A percentile compares a stretch with the other conserved stretches of the same genome.
Conservation (phyloP, 1,284 basidiomycete species). For the Leccinum laetum region DNA sequence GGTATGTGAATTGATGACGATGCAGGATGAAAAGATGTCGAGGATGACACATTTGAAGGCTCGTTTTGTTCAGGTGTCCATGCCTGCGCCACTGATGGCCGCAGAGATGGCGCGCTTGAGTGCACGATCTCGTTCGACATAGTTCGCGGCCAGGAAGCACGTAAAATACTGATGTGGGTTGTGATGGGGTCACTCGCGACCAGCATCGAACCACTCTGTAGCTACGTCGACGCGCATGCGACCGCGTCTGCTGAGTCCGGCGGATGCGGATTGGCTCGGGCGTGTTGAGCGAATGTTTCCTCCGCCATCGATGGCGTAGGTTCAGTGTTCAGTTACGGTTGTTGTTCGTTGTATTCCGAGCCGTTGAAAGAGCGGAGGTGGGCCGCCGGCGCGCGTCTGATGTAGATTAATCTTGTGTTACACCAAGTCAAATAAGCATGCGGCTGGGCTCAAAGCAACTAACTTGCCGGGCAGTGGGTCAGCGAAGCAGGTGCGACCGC, state of each 20-base stretch:
- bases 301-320: no score
- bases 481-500: background rate
- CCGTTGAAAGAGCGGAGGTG: no score
- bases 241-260: constrained; percentile 29
- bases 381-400: no score
- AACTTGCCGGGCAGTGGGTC: constrained; percentile 41
- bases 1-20: constrained; percentile 16
- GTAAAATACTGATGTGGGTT: constrained; percentile 3
- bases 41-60: constrained; percentile 18
- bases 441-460: constrained; percentile 65
- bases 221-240: constrained; percentile 25
- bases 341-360: no score
- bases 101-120: constrained; percentile 25
- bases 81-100: constrained; percentile 29
- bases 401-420: constrained; percentile 58
- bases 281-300: no score
- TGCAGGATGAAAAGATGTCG: constrained; percentile 3
- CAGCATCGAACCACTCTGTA: constrained; percentile 29
- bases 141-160: constrained; percentile 26
- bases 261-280: constrained; percentile 19
- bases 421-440: constrained; percentile 54
- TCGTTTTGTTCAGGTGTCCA: constrained; percentile 35
- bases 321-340: no score
- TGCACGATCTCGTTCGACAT: constrained; percentile 17
- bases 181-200: constrained; percentile 25